phyloP scores from a whole-genome alignment of 176 grass and related monocot species.

The Hyparrhenia diplandra region DNA sequence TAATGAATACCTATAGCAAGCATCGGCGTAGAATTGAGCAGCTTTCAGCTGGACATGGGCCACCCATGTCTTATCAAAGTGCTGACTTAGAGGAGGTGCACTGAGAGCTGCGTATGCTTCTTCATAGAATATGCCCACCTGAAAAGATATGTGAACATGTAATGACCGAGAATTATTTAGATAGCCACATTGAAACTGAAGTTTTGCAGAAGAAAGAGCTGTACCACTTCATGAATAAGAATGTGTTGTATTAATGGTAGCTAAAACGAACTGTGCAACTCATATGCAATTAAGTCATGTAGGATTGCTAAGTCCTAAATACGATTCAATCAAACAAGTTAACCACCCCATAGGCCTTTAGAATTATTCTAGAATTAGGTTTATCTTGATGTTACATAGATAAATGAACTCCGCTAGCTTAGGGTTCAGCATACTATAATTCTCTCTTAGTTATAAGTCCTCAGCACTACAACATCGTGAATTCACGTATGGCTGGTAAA shows the following conservation, averaged over 20 bases:
- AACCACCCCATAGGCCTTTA: background rate
- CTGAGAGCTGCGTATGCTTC: constrained; percentile 82
- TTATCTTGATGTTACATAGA: background rate
- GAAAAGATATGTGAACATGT: constrained; percentile 19
- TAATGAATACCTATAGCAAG: constrained; percentile 86
- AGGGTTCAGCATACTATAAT: background rate
- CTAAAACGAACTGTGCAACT: constrained; percentile 10
- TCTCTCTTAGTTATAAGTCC: background rate
- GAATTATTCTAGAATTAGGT: constrained; percentile 2
- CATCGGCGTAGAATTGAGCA: constrained; percentile 91
- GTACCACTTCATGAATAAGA: background rate
- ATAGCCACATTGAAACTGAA: background rate
- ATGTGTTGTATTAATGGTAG: constrained; percentile 7
- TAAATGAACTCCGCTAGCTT: background rate
- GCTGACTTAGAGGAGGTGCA: constrained; percentile 65
- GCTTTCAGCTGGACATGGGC: constrained; percentile 94
- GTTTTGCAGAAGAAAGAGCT: constrained; percentile 7
- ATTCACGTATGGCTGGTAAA: constrained; percentile 17
- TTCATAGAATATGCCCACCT: constrained; percentile 96
- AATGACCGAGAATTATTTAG: background rate
- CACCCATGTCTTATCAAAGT: constrained; percentile 96
- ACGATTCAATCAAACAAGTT: background rate
- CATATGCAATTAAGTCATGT: background rate
- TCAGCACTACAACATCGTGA: background rate
- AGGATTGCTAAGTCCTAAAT: constrained; percentile 12